These are phyloP conservation scores for Cercospora berteroae DNA, from an alignment of 2,329 filamentous ascomycete species.

Conservation along the genomic window DNA sequence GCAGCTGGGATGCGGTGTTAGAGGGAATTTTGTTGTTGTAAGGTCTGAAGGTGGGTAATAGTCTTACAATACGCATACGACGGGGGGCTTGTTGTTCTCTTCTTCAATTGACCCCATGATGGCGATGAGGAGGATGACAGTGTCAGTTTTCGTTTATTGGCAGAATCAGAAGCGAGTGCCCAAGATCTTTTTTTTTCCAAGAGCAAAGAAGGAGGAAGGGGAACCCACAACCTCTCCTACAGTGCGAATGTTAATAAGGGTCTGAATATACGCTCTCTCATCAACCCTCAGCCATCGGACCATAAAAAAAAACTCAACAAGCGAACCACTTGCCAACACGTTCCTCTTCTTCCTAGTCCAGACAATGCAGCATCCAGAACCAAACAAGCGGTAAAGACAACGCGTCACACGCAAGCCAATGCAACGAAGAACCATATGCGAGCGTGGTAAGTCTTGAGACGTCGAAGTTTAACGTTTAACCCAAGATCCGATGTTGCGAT, in stretches of 20 bases:
- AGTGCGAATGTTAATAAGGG: no score
- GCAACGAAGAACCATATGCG: no score
- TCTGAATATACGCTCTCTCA: no score
- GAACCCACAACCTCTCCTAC: no score
- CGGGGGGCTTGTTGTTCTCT: slow-evolving; percentile 48
- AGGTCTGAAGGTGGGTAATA: background rate
- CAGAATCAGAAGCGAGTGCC: no score
- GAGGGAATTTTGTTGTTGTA: background rate
- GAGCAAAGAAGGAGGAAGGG: no score
- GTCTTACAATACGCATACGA: slow-evolving; percentile 81
- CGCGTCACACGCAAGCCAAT: background rate
- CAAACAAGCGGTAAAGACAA: background rate
- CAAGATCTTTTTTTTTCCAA: no score
- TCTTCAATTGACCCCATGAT: slow-evolving; percentile 8
- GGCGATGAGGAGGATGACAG: background rate
- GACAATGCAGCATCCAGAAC: background rate
- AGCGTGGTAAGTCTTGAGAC: background rate
- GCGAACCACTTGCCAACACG: background rate
- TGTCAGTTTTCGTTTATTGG: no score
- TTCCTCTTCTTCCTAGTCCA: background rate
- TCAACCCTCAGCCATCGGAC: no score
- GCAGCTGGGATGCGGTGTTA: slow-evolving; percentile 56
- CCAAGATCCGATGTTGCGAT: background rate
- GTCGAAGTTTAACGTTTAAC: background rate
- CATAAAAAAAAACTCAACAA: background rate